These are phyloP conservation scores for Suhomyces emberorum DNA, from an alignment of 805 yeast genomes.

Conservation along the genomic window DNA sequence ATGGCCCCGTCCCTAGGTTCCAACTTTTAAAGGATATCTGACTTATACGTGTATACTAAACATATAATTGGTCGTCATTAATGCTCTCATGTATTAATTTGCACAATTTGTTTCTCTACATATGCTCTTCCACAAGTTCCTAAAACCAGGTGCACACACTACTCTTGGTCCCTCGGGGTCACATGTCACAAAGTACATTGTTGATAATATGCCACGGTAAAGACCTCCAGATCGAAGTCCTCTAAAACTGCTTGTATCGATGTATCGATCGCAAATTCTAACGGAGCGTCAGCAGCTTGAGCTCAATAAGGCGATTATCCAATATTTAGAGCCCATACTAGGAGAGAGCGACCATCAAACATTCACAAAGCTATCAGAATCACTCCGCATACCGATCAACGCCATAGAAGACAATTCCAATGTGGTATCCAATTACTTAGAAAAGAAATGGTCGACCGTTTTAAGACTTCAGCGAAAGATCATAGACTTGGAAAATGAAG, in stretches of 20 bases:
- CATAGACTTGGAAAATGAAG: slow-evolving; percentile 63
- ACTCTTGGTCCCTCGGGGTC: no score
- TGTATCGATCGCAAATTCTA: slow-evolving; percentile 15
- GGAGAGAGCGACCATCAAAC: slow-evolving; percentile 15
- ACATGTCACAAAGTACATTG: no score
- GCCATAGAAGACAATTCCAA: slow-evolving; percentile 13
- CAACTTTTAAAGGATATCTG: no score
- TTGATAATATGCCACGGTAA: no score
- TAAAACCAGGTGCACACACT: background rate
- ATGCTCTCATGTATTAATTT: no score
- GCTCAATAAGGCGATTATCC: slow-evolving; percentile 35
- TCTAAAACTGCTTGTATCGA: no score
- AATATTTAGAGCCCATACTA: slow-evolving; percentile 43
- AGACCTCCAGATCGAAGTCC: no score
- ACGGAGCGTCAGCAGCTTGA: slow-evolving; percentile 32
- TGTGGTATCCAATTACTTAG: slow-evolving; percentile 45
- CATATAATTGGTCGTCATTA: no score
- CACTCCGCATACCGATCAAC: slow-evolving; percentile 8
- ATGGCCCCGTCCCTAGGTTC: no score
- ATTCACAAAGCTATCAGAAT: slow-evolving; percentile 9
- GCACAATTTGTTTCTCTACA: no score
- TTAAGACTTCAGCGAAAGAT: slow-evolving; percentile 72
- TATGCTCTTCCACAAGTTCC: no score
- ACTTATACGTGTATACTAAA: no score
- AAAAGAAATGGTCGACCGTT: slow-evolving; percentile 86